Base-by-base conservation (phyloP, 768 basidiomycete species). In the Podaxis rugospora region DNA sequence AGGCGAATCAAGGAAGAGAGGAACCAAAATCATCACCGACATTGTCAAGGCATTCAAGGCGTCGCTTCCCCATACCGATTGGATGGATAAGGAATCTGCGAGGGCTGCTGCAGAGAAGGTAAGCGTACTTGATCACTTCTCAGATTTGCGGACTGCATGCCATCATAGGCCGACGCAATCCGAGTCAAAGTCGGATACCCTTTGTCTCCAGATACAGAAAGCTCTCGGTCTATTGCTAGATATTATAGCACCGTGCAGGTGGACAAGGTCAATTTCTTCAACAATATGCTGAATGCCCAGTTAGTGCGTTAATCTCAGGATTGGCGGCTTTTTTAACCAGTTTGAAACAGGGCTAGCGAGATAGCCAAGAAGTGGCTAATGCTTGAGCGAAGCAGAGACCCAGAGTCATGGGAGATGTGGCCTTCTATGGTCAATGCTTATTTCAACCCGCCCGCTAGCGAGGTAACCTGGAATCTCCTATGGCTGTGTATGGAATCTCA, bases 101-200 rank as follows among this genome's bases (percentile, higher is more conserved):
- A 76, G 78, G 42, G 92, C 87, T 59, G 97, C 97, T 4, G 85
- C 87, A 13, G 83, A 88, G 68, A 98, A 98, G 81, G 92, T 88
- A 27, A 61, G 13, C 57, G 10, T 42, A 28, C 39, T 64, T 64
- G 55, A 23, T 6, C 54, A 2, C n/a, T 51, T 16, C 35, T 11
- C 4, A 61, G 51, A 36, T 58, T 61, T 53, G 61, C 59, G 27
- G 14, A 37, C 51, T 64, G 9, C 37, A 64, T 66, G 10, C 16
- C 18, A 53, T 25, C 28, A 32, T 67, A 90, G 89, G 93, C 92
- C 13, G 82, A 89, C 68, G 85, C 86, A 0, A 88, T 95, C 63
- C 85, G 87, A 28, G 83, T 93, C 71, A 96, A 98, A 79, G 91
- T 99, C 63, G 97, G 97, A 60, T 98, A 88, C 74, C 96, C 97